phyloP scores from a whole-genome alignment of 371 early-diverging fungal species.

The Mortierella sp. region DNA sequence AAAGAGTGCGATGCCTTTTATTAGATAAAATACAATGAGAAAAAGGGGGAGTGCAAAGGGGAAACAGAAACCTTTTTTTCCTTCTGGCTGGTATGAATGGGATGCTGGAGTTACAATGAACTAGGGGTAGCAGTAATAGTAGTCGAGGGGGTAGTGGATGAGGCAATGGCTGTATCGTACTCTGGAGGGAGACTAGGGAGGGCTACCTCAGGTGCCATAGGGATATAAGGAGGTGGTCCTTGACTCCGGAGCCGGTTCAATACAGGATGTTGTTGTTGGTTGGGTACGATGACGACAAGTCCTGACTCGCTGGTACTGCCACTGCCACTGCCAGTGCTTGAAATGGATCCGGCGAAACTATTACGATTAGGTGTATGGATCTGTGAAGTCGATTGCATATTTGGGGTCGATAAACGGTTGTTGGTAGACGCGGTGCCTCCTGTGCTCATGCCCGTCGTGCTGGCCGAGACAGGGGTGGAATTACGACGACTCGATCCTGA shows the following conservation, averaged over 20 bases:
- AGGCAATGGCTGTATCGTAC: slow-evolving; percentile 14
- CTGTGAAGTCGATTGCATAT: background rate
- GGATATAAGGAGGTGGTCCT: slow-evolving; percentile 34
- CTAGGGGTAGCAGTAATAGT: background rate
- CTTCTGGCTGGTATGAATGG: background rate
- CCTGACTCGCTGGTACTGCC: background rate
- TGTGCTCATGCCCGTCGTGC: background rate
- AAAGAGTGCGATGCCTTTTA: no score
- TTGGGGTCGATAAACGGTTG: background rate
- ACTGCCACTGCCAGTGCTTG: background rate
- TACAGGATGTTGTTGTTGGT: slow-evolving; percentile 7
- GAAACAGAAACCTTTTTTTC: background rate
- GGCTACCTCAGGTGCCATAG: slow-evolving; percentile 11
- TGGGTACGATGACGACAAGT: background rate
- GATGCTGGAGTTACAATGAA: background rate
- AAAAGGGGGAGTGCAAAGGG: background rate
- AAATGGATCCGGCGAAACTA: background rate
- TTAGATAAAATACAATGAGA: background rate
- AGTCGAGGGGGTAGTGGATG: background rate
- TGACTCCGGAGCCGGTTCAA: slow-evolving; percentile 33
- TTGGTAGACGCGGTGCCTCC: background rate
- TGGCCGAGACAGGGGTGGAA: background rate
- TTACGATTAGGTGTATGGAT: background rate
- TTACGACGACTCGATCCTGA: background rate
- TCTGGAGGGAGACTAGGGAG: slow-evolving; percentile 30